phyloP scores from a whole-genome alignment of 495 filamentous ascomycete species.

The Penicillium taxi region DNA sequence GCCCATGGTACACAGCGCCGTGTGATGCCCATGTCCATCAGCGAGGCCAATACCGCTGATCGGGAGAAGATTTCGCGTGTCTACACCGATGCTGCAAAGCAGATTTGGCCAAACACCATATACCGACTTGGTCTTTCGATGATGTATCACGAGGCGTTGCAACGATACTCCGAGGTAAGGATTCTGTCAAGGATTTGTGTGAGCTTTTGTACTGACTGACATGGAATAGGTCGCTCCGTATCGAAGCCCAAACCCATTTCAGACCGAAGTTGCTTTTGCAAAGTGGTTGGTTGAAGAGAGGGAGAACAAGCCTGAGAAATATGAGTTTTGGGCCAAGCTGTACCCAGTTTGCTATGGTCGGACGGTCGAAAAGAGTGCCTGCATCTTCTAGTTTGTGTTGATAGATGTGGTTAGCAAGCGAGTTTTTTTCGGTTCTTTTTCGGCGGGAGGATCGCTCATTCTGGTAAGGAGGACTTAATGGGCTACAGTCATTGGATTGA shows the following conservation, averaged over 20 bases:
- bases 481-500: too few relatives aligned
- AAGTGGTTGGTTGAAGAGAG: constrained; percentile 25
- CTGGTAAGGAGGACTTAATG: too few relatives aligned
- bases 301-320: constrained; percentile 18
- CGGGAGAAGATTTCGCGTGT: constrained; percentile 18
- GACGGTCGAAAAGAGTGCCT: constrained; percentile 26
- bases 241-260: constrained; percentile 28
- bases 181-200: too few relatives aligned
- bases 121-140: constrained; percentile 20
- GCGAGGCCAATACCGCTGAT: constrained; percentile 7
- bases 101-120: constrained; percentile 18
- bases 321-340: constrained; percentile 28
- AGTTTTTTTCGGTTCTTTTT: too few relatives aligned
- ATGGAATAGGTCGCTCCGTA: constrained; percentile 22
- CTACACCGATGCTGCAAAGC: constrained; percentile 22
- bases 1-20: constrained; percentile 19
- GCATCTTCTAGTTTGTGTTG: too few relatives aligned
- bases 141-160: constrained; percentile 22
- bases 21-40: constrained; percentile 18
- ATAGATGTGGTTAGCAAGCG: too few relatives aligned
- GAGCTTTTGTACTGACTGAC: too few relatives aligned
- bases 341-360: constrained; percentile 33
- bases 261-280: constrained; percentile 29
- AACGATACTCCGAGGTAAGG: constrained; percentile 27
- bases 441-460: too few relatives aligned